Evolutionary conservation across 75 land plant genomes (phyloP).

Genomic region (Picea sitchensis): DNA sequence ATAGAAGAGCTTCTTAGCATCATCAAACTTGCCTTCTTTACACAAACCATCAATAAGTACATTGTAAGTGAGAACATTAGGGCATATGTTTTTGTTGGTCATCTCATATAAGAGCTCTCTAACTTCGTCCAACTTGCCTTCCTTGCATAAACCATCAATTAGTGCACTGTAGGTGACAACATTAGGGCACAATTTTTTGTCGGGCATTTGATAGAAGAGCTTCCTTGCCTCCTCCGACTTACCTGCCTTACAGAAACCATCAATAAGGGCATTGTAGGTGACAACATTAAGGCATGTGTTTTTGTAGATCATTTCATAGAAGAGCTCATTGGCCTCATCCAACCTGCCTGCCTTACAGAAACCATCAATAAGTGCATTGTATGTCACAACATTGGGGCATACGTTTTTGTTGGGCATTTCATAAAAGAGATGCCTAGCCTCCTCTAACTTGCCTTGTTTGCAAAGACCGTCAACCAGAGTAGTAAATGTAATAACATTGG

Average conservation of each 20-base stretch:
- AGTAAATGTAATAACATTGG: too few species aligned
- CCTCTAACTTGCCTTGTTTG: too few species aligned
- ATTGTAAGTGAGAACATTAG: conserved; percentile 61
- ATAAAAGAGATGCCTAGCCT: not conserved
- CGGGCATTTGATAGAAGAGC: conserved; percentile 57
- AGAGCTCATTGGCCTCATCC: conserved; percentile 41
- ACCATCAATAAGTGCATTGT: conserved; percentile 52
- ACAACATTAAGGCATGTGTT: conserved; percentile 26
- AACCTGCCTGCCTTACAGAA: conserved; percentile 53
- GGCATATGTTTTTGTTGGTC: conserved; percentile 32
- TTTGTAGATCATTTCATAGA: conserved; percentile 40
- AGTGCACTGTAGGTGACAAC: conserved; percentile 60
- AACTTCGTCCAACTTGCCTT: conserved; percentile 43
- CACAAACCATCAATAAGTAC: conserved; percentile 73
- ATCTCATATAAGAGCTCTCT: conserved; percentile 28
- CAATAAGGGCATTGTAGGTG: conserved; percentile 53
- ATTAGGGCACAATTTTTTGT: conserved; percentile 40
- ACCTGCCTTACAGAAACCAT: conserved; percentile 39
- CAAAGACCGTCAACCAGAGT: too few species aligned
- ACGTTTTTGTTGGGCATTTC: conserved; percentile 41
- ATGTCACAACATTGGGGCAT: conserved; percentile 43
- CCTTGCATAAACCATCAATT: conserved; percentile 53
- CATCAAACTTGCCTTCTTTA: conserved; percentile 42
- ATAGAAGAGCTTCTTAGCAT: conserved; percentile 48
- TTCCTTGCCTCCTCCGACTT: conserved; percentile 37